Base-by-base conservation (phyloP, 1,139 yeast species). In the Diutina rugosa region DNA sequence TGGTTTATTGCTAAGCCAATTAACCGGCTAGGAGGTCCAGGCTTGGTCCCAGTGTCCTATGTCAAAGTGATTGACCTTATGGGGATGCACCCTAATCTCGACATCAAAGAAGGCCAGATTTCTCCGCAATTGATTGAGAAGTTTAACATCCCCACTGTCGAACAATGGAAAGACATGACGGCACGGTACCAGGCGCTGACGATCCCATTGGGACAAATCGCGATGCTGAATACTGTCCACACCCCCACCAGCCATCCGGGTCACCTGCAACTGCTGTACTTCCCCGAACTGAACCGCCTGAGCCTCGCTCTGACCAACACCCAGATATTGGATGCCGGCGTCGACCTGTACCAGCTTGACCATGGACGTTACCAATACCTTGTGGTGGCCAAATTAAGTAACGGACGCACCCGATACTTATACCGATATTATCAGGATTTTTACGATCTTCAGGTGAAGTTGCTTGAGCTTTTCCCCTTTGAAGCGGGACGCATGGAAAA, bases 1-100 rank as follows among this genome's bases (percentile, higher is more conserved):
- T 93, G 99, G 99, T 91, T 90, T 65, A 95, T 93, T 58, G 98
- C 98, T 14, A 93, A 93, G 68, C 97, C 97, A 7, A 88, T 93
- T 56, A 95, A 95, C 60, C 77, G 97, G 56, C 76, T 93, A 55
- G 99, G 99, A 16, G 99, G 98, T 0, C 98, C 98, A 0, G 99
- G 99, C 0, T 76, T 93, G 58, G 95, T 93, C 12, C 99, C 99
- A 0, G 95, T 89, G 4, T 82, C 90, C 32, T 93, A 88, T 66
- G 95, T 93, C 41, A 88, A 89, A 65, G 81, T 93, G 54, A 82
- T 93, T 51, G 96, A 93, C 67, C 79, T 90, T 59, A 75, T 84
- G 46, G 71, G 73, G 56, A 73, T 77, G 1, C 54, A 59, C 38
- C 29, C 56, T 4, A 63, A 65, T 51, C 70, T 69, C n/a, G 74